Conservation (phyloP, 257 asterid genomes). For the Fraxinus quadrangulata region DNA sequence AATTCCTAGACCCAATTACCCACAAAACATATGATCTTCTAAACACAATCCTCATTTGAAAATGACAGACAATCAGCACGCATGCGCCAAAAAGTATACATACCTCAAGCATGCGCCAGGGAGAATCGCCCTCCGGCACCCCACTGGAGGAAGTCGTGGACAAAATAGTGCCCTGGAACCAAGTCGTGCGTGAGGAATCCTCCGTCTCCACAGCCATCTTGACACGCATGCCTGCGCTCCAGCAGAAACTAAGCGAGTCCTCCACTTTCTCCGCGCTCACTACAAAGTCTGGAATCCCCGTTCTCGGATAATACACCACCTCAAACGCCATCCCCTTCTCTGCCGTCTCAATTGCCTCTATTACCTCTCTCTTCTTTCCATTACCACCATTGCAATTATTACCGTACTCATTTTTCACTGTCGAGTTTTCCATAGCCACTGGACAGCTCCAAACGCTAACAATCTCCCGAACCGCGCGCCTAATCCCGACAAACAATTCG, state of each 20-base stretch:
- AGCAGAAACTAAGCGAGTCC: conserved; percentile 29
- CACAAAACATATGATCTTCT: not conserved
- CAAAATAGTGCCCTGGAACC: conserved; percentile 46
- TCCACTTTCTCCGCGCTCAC: conserved; percentile 56
- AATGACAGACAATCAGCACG: not conserved
- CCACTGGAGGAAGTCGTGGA: conserved; percentile 11
- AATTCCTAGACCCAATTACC: not conserved
- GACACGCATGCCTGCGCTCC: conserved; percentile 55
- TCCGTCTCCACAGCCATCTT: conserved; percentile 52
- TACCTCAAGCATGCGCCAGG: conserved; percentile 79
- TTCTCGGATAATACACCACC: conserved; percentile 53
- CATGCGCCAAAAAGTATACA: not conserved
- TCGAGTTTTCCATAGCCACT: not conserved
- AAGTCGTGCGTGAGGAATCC: conserved; percentile 44
- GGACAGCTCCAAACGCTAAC: not conserved
- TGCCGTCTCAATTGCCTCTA: not conserved
- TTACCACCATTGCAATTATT: not conserved
- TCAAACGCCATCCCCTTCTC: conserved; percentile 51
- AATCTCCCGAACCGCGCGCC: conserved; percentile 30
- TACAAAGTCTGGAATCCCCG: conserved; percentile 52
- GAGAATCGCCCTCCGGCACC: conserved; percentile 53
- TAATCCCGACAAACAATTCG: conserved; percentile 52
- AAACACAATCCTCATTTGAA: not conserved
- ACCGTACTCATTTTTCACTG: not conserved
- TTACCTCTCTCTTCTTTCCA: not conserved